Evolutionary conservation across 2,329 filamentous ascomycete species (phyloP).

Genomic region (Ramichloridium luteum): DNA sequence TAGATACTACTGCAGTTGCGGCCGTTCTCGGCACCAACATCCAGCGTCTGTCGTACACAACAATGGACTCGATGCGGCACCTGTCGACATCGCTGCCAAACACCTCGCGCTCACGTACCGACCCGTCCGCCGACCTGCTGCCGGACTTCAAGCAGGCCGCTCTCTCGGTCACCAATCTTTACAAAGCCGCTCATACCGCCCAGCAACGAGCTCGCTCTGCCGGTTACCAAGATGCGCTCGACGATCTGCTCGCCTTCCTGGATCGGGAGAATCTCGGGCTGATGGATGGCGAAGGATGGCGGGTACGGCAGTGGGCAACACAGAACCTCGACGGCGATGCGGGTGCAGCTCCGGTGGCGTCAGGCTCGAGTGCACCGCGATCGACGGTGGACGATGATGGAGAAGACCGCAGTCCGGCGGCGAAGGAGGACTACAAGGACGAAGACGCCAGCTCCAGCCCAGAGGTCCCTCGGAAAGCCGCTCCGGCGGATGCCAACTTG

Average conservation of each 20-base stretch:
- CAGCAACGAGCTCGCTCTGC: conserved; percentile 63
- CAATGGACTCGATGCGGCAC: conserved; percentile 53
- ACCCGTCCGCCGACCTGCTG: conserved; percentile 44
- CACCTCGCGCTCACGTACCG: conserved; percentile 26
- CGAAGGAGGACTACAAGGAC: conserved; percentile 36
- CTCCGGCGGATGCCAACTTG: too few relatives aligned
- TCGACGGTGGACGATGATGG: conserved; percentile 55
- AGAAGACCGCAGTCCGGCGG: conserved; percentile 40
- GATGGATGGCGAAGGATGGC: conserved; percentile 64
- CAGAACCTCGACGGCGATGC: conserved; percentile 57
- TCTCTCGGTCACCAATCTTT: conserved; percentile 87
- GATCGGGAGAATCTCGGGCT: conserved; percentile 71
- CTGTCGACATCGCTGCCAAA: conserved; percentile 50
- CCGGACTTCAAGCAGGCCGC: conserved; percentile 87
- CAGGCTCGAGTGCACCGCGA: conserved; percentile 26
- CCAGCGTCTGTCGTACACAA: conserved; percentile 9
- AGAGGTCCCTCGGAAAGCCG: conserved; percentile 17
- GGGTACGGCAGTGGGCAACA: conserved; percentile 53
- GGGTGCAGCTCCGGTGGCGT: conserved; percentile 7
- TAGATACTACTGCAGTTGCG: too few relatives aligned
- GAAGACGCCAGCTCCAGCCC: conserved; percentile 35
- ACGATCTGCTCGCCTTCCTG: conserved; percentile 75
- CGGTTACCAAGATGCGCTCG: conserved; percentile 87
- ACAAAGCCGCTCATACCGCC: conserved; percentile 75
- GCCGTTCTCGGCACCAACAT: too few relatives aligned